Percentiles rank a stretch among this genome's conserved stretches.
These are phyloP conservation scores for Mycena vulgaris DNA, from an alignment of 768 basidiomycete species.

Conservation along the genomic window DNA sequence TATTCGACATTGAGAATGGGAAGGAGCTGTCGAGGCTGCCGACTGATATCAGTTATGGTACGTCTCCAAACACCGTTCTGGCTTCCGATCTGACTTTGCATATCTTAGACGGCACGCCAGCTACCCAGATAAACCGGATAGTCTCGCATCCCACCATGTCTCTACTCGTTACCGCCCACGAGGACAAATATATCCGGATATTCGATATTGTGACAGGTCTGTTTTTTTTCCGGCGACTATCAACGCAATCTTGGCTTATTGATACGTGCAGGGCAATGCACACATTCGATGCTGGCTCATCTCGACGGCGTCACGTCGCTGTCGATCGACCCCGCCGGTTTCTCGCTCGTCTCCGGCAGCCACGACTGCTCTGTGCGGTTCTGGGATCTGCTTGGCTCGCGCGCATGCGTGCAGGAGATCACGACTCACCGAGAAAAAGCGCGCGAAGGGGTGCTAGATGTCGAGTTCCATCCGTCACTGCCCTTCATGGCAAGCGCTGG, in stretches of 20 bases:
- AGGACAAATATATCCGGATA: conserved; percentile 93
- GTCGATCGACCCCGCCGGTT: conserved; percentile 89
- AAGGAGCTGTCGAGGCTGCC: conserved; percentile 77
- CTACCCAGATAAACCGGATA: conserved; percentile 88
- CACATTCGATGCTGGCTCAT: conserved; percentile 92
- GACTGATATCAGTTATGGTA: conserved; percentile 74
- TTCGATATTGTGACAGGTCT: conserved; percentile 88
- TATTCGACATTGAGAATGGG: conserved; percentile 93
- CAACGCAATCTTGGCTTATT: conserved; percentile 6
- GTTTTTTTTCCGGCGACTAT: conserved; percentile 43
- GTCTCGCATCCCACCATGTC: conserved; percentile 93
- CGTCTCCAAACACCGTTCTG: conserved; percentile 34
- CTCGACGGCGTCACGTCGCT: conserved; percentile 93
- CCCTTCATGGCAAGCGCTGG: conserved; percentile 95
- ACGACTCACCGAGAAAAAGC: conserved; percentile 92
- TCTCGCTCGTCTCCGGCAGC: conserved; percentile 89
- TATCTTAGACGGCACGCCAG: conserved; percentile 75
- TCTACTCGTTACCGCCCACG: conserved; percentile 90
- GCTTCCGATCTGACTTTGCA: conserved; percentile 24
- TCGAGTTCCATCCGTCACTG: conserved; percentile 86
- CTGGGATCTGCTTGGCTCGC: conserved; percentile 91
- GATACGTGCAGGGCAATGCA: conserved; percentile 77
- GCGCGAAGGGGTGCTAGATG: conserved; percentile 91
- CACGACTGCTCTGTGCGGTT: conserved; percentile 96
- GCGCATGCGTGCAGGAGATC: conserved; percentile 90